Conservation (phyloP, 2,329 filamentous ascomycete genomes). For the Lachnellula arida region DNA sequence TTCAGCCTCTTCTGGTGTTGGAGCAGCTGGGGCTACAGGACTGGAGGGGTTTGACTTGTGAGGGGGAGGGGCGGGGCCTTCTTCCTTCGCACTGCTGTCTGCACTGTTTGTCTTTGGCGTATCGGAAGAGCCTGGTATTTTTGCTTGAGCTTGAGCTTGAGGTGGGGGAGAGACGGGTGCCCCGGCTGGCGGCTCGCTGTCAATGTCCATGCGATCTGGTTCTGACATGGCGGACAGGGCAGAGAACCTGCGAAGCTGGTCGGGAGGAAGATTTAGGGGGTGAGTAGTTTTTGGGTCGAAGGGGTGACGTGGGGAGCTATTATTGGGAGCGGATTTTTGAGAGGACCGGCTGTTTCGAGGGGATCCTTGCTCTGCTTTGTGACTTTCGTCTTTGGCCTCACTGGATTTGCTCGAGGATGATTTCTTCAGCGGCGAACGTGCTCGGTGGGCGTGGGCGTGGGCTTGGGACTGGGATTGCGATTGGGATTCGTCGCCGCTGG, state of each 20-base stretch:
- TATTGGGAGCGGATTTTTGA: slow-evolving; percentile 20
- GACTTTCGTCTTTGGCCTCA: slow-evolving; percentile 28
- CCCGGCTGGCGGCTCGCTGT: slow-evolving; percentile 51
- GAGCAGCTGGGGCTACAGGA: slow-evolving; percentile 43
- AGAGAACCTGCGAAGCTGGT: slow-evolving; percentile 76
- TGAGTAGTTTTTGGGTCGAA: slow-evolving; percentile 70
- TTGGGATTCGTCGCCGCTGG: slow-evolving; percentile 23
- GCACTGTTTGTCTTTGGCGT: slow-evolving; percentile 42
- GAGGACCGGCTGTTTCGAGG: slow-evolving; percentile 28
- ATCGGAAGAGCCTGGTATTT: slow-evolving; percentile 38
- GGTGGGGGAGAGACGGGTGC: slow-evolving; percentile 51
- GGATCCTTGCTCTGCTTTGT: slow-evolving; percentile 25
- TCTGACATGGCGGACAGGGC: slow-evolving; percentile 57
- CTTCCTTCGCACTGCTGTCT: slow-evolving; percentile 32
- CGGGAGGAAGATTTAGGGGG: slow-evolving; percentile 84
- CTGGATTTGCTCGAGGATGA: slow-evolving; percentile 19
- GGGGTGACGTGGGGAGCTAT: slow-evolving; percentile 34
- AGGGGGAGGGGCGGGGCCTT: slow-evolving; percentile 64
- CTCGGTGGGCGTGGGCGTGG: slow-evolving; percentile 10
- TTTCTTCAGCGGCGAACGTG: slow-evolving; percentile 31
- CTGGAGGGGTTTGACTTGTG: slow-evolving; percentile 62
- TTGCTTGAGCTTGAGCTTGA: slow-evolving; percentile 23
- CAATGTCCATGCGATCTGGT: slow-evolving; percentile 67
- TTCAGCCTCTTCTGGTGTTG: slow-evolving; percentile 68
- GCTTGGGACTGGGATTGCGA: slow-evolving; percentile 5